A percentile compares a stretch with the other conserved stretches of the same genome.
phyloP scores from a whole-genome alignment of 176 grass and related monocot genomes.

The bread wheat (Triticum aestivum) region DNA sequence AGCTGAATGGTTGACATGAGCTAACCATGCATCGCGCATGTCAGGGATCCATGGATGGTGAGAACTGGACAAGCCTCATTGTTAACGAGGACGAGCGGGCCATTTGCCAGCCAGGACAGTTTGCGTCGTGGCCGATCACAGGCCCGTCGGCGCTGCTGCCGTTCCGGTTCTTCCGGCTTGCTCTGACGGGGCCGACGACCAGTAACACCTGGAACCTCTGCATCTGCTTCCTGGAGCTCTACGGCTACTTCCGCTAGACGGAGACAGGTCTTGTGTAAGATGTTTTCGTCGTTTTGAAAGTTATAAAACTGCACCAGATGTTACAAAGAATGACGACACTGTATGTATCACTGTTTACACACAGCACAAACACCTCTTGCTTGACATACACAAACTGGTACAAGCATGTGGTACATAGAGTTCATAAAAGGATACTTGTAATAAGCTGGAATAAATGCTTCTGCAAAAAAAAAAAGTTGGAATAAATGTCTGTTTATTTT shows the following conservation, averaged over 20 bases:
- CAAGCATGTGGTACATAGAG: constrained; percentile 4
- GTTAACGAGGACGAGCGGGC: constrained; percentile 68
- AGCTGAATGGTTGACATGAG: background rate
- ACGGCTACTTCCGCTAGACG: constrained; percentile 79
- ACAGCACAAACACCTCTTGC: background rate
- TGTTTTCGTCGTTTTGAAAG: background rate
- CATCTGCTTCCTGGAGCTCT: constrained; percentile 93
- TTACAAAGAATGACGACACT: background rate
- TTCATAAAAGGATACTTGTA: background rate
- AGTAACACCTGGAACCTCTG: constrained; percentile 67
- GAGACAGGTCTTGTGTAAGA: background rate
- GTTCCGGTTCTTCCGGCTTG: constrained; percentile 80
- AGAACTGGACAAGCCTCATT: constrained; percentile 66
- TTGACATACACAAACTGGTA: background rate
- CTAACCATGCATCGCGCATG: background rate
- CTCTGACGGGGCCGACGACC: constrained; percentile 40
- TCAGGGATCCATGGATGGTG: constrained; percentile 81
- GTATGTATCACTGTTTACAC: background rate
- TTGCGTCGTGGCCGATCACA: constrained; percentile 74
- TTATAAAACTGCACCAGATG: background rate
- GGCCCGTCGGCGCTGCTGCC: constrained; percentile 66
- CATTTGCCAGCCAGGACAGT: constrained; percentile 71
- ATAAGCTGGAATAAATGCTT: background rate
- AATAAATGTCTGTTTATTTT: background rate
- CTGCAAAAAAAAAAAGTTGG: too few species aligned